Base-by-base conservation (phyloP, 345 rosid species). In the Gossypium australe region DNA sequence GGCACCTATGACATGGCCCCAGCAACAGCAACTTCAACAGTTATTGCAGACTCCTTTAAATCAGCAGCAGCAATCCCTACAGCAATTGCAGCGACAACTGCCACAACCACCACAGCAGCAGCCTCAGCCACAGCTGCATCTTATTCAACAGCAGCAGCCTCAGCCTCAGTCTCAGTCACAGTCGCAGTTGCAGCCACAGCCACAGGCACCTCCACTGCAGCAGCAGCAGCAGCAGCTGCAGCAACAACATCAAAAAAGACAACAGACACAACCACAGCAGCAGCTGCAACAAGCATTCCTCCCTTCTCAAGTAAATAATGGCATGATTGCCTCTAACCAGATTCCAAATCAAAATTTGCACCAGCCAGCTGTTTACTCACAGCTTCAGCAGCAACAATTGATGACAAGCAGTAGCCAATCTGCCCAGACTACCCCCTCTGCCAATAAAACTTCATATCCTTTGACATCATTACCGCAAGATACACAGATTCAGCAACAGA, bases 1-100 rank as follows among this genome's bases (percentile, higher is more conserved):
- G 79, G 81, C 85, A 12, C 77, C 88, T 27, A 61, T 84, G 76
- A 75, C 86, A 45, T 90, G 90, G 92, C 79, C 87, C 80, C 98
- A 87, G 68, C 97, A 89, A 71, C 97, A 89, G 59, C 94, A 91
- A 44, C 57, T 78, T 72, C 90, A 84, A 76, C 86, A 86, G 22
- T 77, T 79, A 64, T 22, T 80, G 47, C 90, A 86, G 79, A 58
- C 66, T 44, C 78, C 83, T 74, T 43, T 78, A n/a, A 82, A 70
- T 61, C 87, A 75, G 22, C 92, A 78, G 82, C 85, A 75, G 20
- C 84, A 59, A 59, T 59, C 74, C 12, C 82, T 78, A 34, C 83
- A 80, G 67, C 84, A 78, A 14, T 72, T 70, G 62, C 83, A 73
- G 58, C 84, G 56, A 18, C 65, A 59, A 9, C 85, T 75, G 13